Percentiles rank a stretch among this genome's conserved stretches.
Evolutionary conservation across 148 eudicot species (phyloP).

Genomic region (Amaranthus palmeri): DNA sequence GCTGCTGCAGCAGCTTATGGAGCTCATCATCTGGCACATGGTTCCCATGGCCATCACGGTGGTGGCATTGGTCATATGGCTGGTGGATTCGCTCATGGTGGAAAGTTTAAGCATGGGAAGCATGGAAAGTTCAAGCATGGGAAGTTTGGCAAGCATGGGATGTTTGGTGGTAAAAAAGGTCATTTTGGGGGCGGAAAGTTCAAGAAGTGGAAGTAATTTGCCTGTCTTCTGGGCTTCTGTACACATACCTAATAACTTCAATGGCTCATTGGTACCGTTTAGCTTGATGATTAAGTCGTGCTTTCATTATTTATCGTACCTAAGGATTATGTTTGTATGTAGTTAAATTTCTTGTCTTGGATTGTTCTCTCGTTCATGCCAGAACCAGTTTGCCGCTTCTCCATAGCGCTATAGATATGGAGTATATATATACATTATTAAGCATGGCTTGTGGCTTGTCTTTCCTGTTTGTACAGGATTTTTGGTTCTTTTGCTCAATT

Average conservation of each 20-base stretch:
- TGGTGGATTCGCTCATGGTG: constrained; percentile 29
- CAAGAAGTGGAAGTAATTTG: constrained; percentile 67
- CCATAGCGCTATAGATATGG: constrained; percentile 9
- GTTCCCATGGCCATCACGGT: constrained; percentile 26
- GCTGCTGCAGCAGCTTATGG: constrained; percentile 64
- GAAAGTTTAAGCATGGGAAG: constrained; percentile 30
- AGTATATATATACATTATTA: not conserved
- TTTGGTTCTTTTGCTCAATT: not conserved
- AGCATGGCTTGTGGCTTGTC: not conserved
- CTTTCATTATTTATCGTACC: not conserved
- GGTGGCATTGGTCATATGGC: constrained; percentile 22
- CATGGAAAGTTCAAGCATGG: constrained; percentile 50
- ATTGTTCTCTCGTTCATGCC: not conserved
- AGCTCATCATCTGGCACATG: constrained; percentile 33
- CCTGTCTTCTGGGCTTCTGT: not conserved
- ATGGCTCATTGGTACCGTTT: constrained; percentile 15
- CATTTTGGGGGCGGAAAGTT: constrained; percentile 25
- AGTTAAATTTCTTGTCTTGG: constrained; percentile 4
- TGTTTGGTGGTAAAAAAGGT: constrained; percentile 24
- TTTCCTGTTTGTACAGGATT: not conserved
- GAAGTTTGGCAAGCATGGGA: constrained; percentile 37
- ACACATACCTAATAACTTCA: constrained; percentile 15
- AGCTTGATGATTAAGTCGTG: constrained; percentile 10
- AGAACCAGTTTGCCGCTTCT: not conserved
- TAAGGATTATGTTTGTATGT: constrained; percentile 1